Conservation (phyloP, 2,329 filamentous ascomycete genomes). For the Chrysoporthe puriensis region DNA sequence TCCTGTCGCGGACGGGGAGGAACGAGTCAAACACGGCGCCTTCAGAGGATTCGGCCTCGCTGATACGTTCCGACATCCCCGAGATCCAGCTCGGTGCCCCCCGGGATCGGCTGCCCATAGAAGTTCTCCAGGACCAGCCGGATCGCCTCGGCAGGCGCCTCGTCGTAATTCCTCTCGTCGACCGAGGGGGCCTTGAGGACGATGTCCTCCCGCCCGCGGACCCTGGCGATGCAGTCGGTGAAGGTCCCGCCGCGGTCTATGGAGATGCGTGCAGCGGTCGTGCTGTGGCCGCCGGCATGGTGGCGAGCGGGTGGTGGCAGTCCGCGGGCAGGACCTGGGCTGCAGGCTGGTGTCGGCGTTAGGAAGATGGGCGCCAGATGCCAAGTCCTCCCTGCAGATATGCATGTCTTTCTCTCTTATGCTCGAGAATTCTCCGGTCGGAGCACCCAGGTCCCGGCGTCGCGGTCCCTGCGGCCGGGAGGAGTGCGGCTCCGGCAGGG, state of each 20-base stretch:
- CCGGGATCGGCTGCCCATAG: constrained; percentile 29
- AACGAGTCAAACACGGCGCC: constrained; percentile 41
- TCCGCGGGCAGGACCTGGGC: not conserved
- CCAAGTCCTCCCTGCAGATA: too few species aligned
- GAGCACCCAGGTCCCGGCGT: not conserved
- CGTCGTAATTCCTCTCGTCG: constrained; percentile 68
- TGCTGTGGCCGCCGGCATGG: not conserved
- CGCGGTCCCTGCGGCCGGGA: not conserved
- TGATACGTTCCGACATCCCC: constrained; percentile 9
- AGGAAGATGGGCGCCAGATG: too few species aligned
- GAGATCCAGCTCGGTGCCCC: constrained; percentile 9
- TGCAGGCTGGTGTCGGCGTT: not conserved
- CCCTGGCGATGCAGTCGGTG: constrained; percentile 16
- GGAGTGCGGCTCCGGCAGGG: not conserved
- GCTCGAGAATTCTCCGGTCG: not conserved
- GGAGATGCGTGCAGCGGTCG: not conserved
- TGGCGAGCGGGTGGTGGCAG: not conserved
- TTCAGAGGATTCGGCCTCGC: not conserved
- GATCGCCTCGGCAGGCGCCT: constrained; percentile 67
- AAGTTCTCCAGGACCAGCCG: constrained; percentile 27
- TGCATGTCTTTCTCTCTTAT: not conserved
- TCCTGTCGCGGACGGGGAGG: constrained; percentile 42
- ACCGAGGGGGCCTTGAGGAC: constrained; percentile 70
- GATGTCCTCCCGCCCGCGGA: constrained; percentile 57
- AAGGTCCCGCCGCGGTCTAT: constrained; percentile 20